phyloP scores from a whole-genome alignment of 1,284 basidiomycete genomes.

The Chiua sp. region DNA sequence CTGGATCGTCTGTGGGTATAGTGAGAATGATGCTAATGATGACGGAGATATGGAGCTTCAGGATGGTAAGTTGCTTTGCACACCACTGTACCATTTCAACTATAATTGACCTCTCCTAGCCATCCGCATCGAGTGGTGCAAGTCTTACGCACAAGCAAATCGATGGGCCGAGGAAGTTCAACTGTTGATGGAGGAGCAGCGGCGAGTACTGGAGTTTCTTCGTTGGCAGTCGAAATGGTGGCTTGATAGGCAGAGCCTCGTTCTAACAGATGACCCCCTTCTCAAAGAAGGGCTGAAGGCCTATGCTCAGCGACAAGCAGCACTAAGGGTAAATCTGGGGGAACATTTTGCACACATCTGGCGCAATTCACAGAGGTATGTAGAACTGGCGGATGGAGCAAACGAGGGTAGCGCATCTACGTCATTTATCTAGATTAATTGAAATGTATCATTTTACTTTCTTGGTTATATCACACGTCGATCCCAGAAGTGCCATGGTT shows the following conservation, averaged over 20 bases:
- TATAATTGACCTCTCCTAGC: neutral
- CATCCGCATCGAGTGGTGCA: slow-evolving; percentile 7
- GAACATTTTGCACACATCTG: too few species aligned
- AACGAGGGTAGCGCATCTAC: too few species aligned
- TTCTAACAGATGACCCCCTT: neutral
- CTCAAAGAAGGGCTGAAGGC: neutral
- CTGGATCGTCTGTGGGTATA: slow-evolving; percentile 1
- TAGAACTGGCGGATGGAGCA: too few species aligned
- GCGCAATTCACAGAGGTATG: too few species aligned
- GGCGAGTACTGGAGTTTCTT: neutral
- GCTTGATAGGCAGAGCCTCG: neutral
- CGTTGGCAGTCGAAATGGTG: neutral
- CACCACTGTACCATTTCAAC: too few species aligned
- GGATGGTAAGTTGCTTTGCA: too few species aligned
- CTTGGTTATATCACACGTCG: too few species aligned
- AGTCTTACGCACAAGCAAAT: neutral
- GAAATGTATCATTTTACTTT: too few species aligned
- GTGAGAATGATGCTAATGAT: neutral
- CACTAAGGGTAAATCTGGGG: neutral
- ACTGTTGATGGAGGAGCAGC: neutral
- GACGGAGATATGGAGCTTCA: too few species aligned
- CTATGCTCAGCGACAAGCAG: slow-evolving; percentile 1
- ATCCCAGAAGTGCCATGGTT: too few species aligned
- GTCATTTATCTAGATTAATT: too few species aligned
- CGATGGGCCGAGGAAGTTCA: slow-evolving; percentile 1